Percentiles rank a stretch among this genome's conserved stretches.
phyloP scores from a whole-genome alignment of 805 yeast species.

The Wickerhamomyces strasburgensis region DNA sequence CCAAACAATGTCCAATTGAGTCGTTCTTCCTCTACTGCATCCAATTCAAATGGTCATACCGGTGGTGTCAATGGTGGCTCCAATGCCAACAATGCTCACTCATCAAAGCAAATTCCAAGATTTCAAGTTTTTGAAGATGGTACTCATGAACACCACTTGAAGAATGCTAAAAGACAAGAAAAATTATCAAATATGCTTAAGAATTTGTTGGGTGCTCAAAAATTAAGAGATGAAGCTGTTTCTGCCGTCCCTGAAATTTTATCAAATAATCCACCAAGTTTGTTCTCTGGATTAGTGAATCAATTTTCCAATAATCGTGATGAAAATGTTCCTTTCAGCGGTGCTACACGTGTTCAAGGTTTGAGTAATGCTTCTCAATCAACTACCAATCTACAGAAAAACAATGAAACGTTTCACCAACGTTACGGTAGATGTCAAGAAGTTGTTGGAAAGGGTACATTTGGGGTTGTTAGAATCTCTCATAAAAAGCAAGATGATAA shows the following conservation, averaged over 20 bases:
- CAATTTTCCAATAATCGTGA: conserved; percentile 48
- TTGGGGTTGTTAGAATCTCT: conserved; percentile 87
- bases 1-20: conserved; percentile 14
- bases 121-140: conserved; percentile 63
- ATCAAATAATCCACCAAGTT: conserved; percentile 59
- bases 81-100: conserved; percentile 1
- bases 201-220: conserved; percentile 70
- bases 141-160: conserved; percentile 72
- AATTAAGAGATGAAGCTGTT: conserved; percentile 63
- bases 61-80: background rate
- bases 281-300: conserved; percentile 59
- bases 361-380: conserved; percentile 1
- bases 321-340: conserved; percentile 32
- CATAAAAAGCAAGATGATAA: conserved; percentile 54
- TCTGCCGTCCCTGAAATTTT: conserved; percentile 69
- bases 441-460: conserved; percentile 88
- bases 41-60: conserved; percentile 8
- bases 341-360: conserved; percentile 28
- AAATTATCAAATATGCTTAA: conserved; percentile 70
- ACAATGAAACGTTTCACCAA: conserved; percentile 56
- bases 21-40: conserved; percentile 22
- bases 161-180: conserved; percentile 74
- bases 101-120: conserved; percentile 27
- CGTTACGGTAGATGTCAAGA: conserved; percentile 95
- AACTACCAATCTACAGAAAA: background rate